phyloP scores from a whole-genome alignment of 106 monocot genomes.

The Dactylorhiza incarnata region DNA sequence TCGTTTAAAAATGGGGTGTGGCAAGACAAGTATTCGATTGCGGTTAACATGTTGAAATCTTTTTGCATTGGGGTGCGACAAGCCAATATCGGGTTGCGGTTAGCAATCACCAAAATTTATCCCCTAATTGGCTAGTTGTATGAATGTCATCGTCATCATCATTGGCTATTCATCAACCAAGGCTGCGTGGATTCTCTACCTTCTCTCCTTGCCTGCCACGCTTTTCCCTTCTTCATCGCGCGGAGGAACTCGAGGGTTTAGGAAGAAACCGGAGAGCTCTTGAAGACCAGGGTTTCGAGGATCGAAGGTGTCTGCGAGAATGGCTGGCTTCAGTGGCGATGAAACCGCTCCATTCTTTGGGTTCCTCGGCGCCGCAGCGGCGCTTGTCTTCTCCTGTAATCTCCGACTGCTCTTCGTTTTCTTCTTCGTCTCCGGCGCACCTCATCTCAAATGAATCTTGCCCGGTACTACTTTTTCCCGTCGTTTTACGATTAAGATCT shows the following conservation, averaged over 20 bases:
- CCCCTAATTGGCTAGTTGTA: too few species aligned
- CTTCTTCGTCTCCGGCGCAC: background rate
- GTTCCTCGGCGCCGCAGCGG: conserved; percentile 64
- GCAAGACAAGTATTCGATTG: too few species aligned
- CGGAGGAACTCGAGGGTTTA: background rate
- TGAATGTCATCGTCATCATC: too few species aligned
- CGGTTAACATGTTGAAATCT: too few species aligned
- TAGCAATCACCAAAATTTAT: too few species aligned
- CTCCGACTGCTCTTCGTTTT: background rate
- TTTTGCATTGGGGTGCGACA: too few species aligned
- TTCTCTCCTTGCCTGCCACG: background rate
- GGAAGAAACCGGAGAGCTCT: background rate
- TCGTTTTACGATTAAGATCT: background rate
- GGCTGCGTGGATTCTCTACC: too few species aligned
- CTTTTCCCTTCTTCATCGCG: background rate
- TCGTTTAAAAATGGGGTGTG: too few species aligned
- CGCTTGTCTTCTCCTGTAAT: conserved; percentile 71
- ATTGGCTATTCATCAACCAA: background rate
- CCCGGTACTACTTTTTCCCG: background rate
- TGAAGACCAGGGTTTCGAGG: background rate
- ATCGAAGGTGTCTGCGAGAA: background rate
- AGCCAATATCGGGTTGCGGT: too few species aligned
- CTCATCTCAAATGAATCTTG: too few species aligned
- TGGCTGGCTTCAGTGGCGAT: conserved; percentile 47
- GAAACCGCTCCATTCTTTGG: conserved; percentile 76